Evolutionary conservation across 306 rosid species (phyloP).

Genomic region (Prinsepia uniflora): DNA sequence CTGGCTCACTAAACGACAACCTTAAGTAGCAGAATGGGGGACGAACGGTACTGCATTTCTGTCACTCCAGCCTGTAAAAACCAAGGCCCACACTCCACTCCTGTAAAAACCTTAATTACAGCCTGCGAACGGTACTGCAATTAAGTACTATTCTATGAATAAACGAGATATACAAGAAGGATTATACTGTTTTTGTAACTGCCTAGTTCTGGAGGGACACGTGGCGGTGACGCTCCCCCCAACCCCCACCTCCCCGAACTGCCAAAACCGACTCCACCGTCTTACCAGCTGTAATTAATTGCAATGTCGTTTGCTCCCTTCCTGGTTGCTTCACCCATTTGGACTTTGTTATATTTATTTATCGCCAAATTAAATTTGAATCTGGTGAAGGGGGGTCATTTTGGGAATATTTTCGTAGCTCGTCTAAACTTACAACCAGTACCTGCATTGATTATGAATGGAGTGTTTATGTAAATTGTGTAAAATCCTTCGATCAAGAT

Average conservation of each 20-base stretch:
- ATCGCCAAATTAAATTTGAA: neutral
- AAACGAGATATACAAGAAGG: too few species aligned
- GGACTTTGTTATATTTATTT: neutral
- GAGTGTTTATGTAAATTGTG: neutral
- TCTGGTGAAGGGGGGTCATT: neutral
- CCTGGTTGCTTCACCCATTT: conserved; percentile 6
- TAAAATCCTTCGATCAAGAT: too few species aligned
- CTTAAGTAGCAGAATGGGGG: conserved; percentile 34
- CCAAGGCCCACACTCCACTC: conserved; percentile 24
- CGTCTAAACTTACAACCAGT: neutral
- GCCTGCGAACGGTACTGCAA: too few species aligned
- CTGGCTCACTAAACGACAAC: conserved; percentile 43
- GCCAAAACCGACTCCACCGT: conserved; percentile 37
- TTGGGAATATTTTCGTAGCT: neutral
- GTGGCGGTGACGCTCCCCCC: conserved; percentile 31
- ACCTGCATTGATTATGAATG: neutral
- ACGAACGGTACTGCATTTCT: conserved; percentile 25
- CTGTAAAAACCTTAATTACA: too few species aligned
- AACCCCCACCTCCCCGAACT: neutral
- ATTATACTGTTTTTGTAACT: conserved; percentile 13
- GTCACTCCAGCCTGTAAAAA: conserved; percentile 53
- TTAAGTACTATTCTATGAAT: too few species aligned
- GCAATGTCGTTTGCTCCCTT: neutral
- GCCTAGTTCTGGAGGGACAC: conserved; percentile 32
- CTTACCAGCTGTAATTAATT: conserved; percentile 14